Evolutionary conservation across 306 rosid species (phyloP).

Genomic region (Quercus robur): DNA sequence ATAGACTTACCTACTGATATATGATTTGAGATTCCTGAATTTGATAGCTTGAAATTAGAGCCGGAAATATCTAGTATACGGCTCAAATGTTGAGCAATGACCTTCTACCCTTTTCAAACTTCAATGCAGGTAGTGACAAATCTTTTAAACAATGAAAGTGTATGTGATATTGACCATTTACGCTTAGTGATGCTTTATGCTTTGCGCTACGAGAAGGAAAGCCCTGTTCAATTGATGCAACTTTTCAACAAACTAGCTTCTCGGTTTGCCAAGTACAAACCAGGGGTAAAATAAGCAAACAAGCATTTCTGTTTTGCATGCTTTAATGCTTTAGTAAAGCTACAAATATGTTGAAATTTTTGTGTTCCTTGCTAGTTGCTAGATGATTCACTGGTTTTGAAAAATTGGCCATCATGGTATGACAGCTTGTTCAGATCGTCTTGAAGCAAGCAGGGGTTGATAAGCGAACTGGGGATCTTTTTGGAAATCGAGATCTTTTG

Average conservation of each 20-base stretch:
- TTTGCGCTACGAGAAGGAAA: constrained; percentile 89
- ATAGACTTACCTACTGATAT: no score
- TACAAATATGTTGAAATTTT: constrained; percentile 3
- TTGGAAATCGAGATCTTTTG: constrained; percentile 78
- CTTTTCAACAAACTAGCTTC: constrained; percentile 78
- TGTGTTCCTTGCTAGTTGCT: constrained; percentile 14
- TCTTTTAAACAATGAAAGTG: constrained; percentile 66
- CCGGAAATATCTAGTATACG: no score
- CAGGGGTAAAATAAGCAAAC: constrained; percentile 52
- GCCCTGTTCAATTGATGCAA: constrained; percentile 89
- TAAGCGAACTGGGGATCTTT: constrained; percentile 85
- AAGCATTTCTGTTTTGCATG: background rate
- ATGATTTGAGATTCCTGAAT: constrained; percentile 2
- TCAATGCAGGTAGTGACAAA: constrained; percentile 73
- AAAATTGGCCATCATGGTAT: constrained; percentile 26
- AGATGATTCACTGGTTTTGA: constrained; percentile 29
- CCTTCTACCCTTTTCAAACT: constrained; percentile 24
- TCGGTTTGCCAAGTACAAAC: constrained; percentile 65
- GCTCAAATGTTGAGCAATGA: background rate
- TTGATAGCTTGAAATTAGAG: background rate
- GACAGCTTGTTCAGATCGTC: constrained; percentile 85
- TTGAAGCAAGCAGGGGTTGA: constrained; percentile 52
- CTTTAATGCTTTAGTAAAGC: background rate
- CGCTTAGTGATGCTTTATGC: constrained; percentile 90
- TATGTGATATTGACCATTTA: constrained; percentile 68